Evolutionary conservation across 352 stramenopile genomes (phyloP).

Genomic region (Peronospora tabacina): DNA sequence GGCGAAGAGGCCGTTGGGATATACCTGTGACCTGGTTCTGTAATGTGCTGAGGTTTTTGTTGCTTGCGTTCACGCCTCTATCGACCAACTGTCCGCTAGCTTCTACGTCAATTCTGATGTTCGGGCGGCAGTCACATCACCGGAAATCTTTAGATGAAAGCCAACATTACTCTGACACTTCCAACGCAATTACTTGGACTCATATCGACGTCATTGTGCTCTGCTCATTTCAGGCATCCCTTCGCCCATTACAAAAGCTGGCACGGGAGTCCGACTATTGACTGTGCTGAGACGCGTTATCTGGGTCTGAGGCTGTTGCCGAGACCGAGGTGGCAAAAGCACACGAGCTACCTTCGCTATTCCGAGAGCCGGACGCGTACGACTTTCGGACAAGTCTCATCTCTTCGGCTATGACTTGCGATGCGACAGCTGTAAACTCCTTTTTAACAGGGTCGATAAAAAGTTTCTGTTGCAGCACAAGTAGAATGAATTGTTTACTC

Average conservation of each 20-base stretch:
- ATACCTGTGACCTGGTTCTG: too few relatives aligned
- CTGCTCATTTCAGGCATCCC: not conserved
- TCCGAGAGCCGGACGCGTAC: slow-evolving; percentile 28
- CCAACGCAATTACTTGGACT: not conserved
- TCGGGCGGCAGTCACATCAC: too few relatives aligned
- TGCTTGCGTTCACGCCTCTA: too few relatives aligned
- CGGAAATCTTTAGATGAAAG: too few relatives aligned
- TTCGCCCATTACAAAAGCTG: not conserved
- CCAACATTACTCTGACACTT: not conserved
- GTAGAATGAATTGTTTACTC: not conserved
- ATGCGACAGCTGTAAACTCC: slow-evolving; percentile 58
- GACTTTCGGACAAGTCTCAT: slow-evolving; percentile 46
- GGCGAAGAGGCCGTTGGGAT: too few relatives aligned
- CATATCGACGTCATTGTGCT: not conserved
- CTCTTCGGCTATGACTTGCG: slow-evolving; percentile 50
- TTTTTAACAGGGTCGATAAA: slow-evolving; percentile 79
- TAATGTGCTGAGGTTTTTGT: too few relatives aligned
- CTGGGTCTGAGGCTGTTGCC: not conserved
- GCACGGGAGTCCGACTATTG: not conserved
- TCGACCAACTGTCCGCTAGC: too few relatives aligned
- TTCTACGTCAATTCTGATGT: too few relatives aligned
- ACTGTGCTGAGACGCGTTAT: not conserved
- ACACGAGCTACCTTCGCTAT: not conserved
- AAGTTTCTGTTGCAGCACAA: slow-evolving; percentile 48
- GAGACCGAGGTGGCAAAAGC: not conserved